Base-by-base conservation (phyloP, 306 rosid genomes). In the Ormosia semicastrata region DNA sequence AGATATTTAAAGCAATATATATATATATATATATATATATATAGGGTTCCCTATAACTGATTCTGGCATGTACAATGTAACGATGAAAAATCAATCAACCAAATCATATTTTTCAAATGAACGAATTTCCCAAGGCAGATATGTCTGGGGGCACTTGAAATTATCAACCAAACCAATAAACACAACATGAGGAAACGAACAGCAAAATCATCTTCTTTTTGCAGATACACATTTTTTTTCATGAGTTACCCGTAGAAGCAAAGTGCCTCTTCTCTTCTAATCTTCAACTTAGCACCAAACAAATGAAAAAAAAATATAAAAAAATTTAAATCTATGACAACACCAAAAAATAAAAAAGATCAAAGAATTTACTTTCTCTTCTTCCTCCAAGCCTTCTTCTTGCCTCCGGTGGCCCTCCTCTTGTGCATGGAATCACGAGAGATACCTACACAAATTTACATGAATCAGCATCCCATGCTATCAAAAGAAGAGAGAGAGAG, bases 341-440 rank as follows among this genome's bases (percentile, higher is more conserved):
- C 18, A 8, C 12, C 24, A 24, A 13, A 29, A 3, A 12, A 2
- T 37, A 37, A 6, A 2, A 3, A 37, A 15, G 62, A 5, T 34
- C 0, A 32, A 13, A 40, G 72, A 53, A 43, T 10, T 81, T 84
- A 88, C 93, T 90, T 90, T 80, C 91, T 81, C 88, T 90, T 90
- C 88, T 87, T 90, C 66, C 93, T 89, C 93, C 92, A 89, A 11
- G 90, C 90, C 86, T 89, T 89, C 88, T 89, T 87, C 90, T 89
- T 89, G 73, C 92, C 92, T 40, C 92, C 92, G 47, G 92, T 89
- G 82, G 92, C 92, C 60, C 89, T 90, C 76, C 91, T 83, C 87
- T 89, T 89, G 87, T 89, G 93, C 93, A 89, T 89, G 73, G 93
- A 90, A 86, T 87, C 93, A 76, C 91, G 91, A 73, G 90, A 90